Base-by-base conservation (phyloP, 352 stramenopile genomes). In the Phytopythium aichiense region DNA sequence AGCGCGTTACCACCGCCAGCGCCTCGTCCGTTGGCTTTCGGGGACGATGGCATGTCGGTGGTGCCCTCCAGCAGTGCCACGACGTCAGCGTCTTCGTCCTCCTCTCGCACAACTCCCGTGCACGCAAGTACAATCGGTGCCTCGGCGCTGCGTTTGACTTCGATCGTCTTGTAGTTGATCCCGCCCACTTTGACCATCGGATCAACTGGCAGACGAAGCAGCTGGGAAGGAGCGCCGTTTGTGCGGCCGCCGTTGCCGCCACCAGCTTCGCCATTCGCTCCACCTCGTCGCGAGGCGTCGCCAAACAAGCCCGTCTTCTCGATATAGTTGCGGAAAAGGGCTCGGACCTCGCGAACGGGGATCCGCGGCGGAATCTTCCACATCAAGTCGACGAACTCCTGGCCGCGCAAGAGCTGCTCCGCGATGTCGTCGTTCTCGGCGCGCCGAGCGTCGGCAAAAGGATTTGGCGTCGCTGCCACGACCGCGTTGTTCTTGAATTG, bases 341-440 rank as follows among this genome's bases (percentile, higher is more conserved):
- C 60, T 18, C 77, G 77, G 2, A 86, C 78, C 15, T 90, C 79
- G 37, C 82, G 69, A 1, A 88, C 77, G 0, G 82, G 71, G 23
- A 91, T 80, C 20, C 83, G 79, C 6, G 82, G 80, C n/a, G 85
- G 83, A 13, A 92, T 76, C 58, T 92, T 91, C 72, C 71, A 92
- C 78, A 94, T 80, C 7, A 94, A 57, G 52, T 94, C 85, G 16
- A 94, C 78, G 58, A 92, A 81, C 60, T 91, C 81, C 63, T 94
- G 85, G n/a, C 85, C 85, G n/a, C 72, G 75, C 31, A 94, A 73
- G n/a, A 94, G 61, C 38, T 94, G 85, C 55, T 91, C 80, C 0
- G 79, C 77, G 52, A 92, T 85, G 57, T 91, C 80, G 55, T 88
- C 79, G 18, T 65, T 79, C 7, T 68, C 62, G 52, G 64, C 67